A percentile compares a stretch with the other conserved stretches of the same genome.
Conservation (phyloP, 495 filamentous ascomycete species). For the Coniosporium apollinis region DNA sequence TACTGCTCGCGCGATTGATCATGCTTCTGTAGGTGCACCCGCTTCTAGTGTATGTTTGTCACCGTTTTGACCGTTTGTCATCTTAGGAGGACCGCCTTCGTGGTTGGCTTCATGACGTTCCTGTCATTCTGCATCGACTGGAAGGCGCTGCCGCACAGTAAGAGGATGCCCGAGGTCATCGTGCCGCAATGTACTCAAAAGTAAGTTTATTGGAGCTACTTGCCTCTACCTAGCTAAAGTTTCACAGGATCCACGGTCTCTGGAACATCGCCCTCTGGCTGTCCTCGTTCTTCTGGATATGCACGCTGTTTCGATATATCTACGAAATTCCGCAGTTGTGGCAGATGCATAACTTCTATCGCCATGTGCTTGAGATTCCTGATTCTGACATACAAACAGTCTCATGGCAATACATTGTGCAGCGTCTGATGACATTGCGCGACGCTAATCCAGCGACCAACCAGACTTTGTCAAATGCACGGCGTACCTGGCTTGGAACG, state of each 20-base stretch:
- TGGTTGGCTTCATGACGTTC: slow-evolving; percentile 71
- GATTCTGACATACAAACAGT: slow-evolving; percentile 92
- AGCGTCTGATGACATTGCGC: slow-evolving; percentile 68
- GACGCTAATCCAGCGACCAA: slow-evolving; percentile 79
- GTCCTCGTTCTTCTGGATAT: slow-evolving; percentile 75
- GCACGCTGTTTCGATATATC: slow-evolving; percentile 55
- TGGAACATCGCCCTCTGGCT: slow-evolving; percentile 72
- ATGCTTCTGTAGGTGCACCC: slow-evolving; percentile 51
- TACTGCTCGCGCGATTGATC: slow-evolving; percentile 50
- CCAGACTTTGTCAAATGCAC: slow-evolving; percentile 38
- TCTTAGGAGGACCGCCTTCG: slow-evolving; percentile 53
- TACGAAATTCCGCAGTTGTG: slow-evolving; percentile 58
- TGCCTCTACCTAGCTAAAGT: neutral
- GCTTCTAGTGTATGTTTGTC: no score
- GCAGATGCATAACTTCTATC: slow-evolving; percentile 77
- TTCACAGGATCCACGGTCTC: slow-evolving; percentile 48
- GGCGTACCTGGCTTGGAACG: slow-evolving; percentile 54
- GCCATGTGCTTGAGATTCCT: slow-evolving; percentile 67
- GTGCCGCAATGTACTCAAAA: slow-evolving; percentile 70
- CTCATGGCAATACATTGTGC: slow-evolving; percentile 88
- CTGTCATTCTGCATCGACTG: slow-evolving; percentile 82
- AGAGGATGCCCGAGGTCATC: slow-evolving; percentile 57
- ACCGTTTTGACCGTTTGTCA: neutral
- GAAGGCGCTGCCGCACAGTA: slow-evolving; percentile 51
- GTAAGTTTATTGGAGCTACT: slow-evolving; percentile 4